Conservation (phyloP, 1,139 yeast species). For the Pichia sp. region DNA sequence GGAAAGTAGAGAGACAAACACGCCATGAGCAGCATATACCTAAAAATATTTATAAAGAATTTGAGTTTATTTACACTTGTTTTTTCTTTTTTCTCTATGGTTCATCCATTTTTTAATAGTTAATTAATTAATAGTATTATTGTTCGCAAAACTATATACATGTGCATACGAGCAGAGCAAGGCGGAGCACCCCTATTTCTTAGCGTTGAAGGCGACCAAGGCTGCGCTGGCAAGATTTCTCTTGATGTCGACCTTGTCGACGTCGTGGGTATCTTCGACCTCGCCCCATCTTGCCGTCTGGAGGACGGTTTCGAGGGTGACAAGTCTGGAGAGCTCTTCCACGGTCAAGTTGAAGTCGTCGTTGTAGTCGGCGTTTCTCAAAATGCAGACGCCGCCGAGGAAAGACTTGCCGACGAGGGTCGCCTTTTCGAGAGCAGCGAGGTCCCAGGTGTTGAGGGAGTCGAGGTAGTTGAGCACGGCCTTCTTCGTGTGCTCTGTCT, state of each 20-base stretch:
- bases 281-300: slow-evolving; percentile 96
- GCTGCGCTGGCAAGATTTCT: slow-evolving; percentile 81
- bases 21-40: neutral
- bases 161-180: too few species aligned
- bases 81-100: neutral
- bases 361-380: slow-evolving; percentile 32
- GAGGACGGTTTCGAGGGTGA: slow-evolving; percentile 73
- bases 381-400: slow-evolving; percentile 56
- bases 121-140: neutral
- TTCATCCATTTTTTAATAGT: neutral
- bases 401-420: slow-evolving; percentile 82
- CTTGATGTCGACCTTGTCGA: slow-evolving; percentile 81
- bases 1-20: neutral
- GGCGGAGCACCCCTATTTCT: slow-evolving; percentile 2
- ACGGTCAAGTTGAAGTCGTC: slow-evolving; percentile 37
- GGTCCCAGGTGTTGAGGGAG: slow-evolving; percentile 62
- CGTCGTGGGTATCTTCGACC: slow-evolving; percentile 97
- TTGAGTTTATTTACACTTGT: neutral
- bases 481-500: slow-evolving; percentile 52
- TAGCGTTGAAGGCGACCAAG: slow-evolving; percentile 42
- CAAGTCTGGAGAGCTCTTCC: slow-evolving; percentile 72
- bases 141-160: neutral
- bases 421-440: slow-evolving; percentile 85
- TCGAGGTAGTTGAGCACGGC: slow-evolving; percentile 66
- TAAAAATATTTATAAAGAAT: neutral